phyloP scores from a whole-genome alignment of 495 filamentous ascomycete genomes.

The Aspergillus steynii region DNA sequence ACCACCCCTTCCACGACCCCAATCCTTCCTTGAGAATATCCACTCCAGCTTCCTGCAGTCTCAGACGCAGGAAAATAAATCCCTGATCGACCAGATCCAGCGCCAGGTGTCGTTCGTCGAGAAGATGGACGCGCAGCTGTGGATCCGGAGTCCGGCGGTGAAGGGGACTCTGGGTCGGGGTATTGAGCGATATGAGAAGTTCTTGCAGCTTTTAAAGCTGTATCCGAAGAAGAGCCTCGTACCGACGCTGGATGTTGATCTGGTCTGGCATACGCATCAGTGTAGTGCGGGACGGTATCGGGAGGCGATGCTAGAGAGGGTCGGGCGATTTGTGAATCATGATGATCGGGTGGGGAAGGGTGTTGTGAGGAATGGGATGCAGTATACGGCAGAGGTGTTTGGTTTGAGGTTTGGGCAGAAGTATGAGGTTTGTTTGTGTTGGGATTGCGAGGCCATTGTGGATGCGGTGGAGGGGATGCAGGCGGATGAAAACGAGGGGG shows the following conservation, averaged over 20 bases:
- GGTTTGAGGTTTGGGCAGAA: conserved; percentile 15
- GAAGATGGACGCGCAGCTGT: conserved; percentile 29
- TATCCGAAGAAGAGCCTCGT: conserved; percentile 19
- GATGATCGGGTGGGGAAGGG: conserved; percentile 11
- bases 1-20: not conserved
- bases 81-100: conserved; percentile 14
- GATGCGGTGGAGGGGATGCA: conserved; percentile 3
- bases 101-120: conserved; percentile 26
- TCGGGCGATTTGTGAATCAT: conserved; percentile 23
- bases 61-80: not conserved
- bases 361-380: conserved; percentile 11
- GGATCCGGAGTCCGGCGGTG: conserved; percentile 33
- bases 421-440: conserved; percentile 12
- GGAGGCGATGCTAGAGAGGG: conserved; percentile 4
- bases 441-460: conserved; percentile 14
- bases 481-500: not conserved
- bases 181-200: conserved; percentile 28
- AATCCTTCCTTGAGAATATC: not conserved
- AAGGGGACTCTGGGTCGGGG: conserved; percentile 23
- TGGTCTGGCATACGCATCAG: conserved; percentile 52
- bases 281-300: conserved; percentile 18
- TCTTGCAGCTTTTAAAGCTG: conserved; percentile 27
- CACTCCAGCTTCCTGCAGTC: not conserved
- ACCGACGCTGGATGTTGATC: conserved; percentile 29
- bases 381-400: conserved; percentile 19